Evolutionary conservation across 352 stramenopile species (phyloP).

Genomic region (Globisporangium carolinianum): DNA sequence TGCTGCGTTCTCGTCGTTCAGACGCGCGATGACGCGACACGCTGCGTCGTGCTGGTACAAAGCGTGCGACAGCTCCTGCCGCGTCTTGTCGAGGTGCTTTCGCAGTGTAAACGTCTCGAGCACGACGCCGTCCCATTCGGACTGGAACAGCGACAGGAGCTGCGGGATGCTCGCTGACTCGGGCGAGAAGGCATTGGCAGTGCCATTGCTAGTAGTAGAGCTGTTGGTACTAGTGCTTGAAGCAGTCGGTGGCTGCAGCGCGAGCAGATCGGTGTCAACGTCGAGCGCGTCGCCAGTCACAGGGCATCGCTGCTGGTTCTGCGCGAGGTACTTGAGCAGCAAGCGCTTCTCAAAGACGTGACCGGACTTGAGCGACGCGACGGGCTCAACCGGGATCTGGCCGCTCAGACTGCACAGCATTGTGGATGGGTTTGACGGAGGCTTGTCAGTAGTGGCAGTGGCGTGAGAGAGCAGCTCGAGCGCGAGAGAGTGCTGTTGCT

Average conservation of each 20-base stretch:
- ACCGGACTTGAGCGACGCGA: slow-evolving; percentile 77
- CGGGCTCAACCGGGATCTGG: slow-evolving; percentile 74
- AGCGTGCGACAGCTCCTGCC: slow-evolving; percentile 90
- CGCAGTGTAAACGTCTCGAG: slow-evolving; percentile 94
- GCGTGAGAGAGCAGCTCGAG: not conserved
- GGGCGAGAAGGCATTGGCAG: slow-evolving; percentile 20
- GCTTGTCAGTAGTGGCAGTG: not conserved
- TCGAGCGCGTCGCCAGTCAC: slow-evolving; percentile 63
- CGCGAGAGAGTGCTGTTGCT: no score
- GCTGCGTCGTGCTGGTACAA: slow-evolving; percentile 97
- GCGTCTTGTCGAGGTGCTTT: slow-evolving; percentile 92
- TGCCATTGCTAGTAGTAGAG: not conserved
- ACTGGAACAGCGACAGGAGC: slow-evolving; percentile 78
- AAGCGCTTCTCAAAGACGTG: slow-evolving; percentile 87
- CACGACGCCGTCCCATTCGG: slow-evolving; percentile 92
- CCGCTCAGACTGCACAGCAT: slow-evolving; percentile 84
- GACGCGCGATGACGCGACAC: slow-evolving; percentile 91
- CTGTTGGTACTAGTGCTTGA: not conserved
- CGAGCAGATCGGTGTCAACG: slow-evolving; percentile 51
- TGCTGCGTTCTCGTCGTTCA: slow-evolving; percentile 75
- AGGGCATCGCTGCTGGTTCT: slow-evolving; percentile 67
- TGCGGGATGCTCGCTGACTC: slow-evolving; percentile 56
- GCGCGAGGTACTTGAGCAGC: slow-evolving; percentile 72
- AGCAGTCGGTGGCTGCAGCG: slow-evolving; percentile 29
- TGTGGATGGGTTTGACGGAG: not conserved